Evolutionary conservation across 768 basidiomycete genomes (phyloP), one percentile per base, ranked within the genome.

Genomic region (Leccinum aurantiacum): DNA sequence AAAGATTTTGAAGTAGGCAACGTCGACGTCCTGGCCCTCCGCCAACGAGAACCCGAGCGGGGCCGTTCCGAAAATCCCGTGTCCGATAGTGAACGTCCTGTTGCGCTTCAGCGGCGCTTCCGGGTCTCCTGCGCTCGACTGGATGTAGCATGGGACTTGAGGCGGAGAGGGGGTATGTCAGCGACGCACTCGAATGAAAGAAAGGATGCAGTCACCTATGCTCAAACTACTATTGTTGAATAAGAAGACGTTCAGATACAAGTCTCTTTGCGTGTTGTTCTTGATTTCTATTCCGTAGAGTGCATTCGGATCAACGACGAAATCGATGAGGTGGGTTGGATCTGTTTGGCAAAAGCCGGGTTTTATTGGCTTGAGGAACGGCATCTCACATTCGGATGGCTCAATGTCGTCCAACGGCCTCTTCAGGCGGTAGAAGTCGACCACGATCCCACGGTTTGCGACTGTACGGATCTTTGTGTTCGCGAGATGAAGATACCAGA

Each of bases 221-320:
- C 50, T 52, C 31, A 52, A 13, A 52, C 29, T 31, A 6, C 29
- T 33, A 31, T 31, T 52, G 50, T 52, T 52, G 50, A 52, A 52
- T 5, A 52, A 33, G 50, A 52, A 52, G 0, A 19, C 31, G 29
- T 52, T 52, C 50, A 52, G n/a, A 33, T 52, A 52, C 50, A 52
- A n/a, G 17, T 31, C 50, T 6, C 29, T 52, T 9, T n/a, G 50
- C 4, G 53, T 61, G 13, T 51, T 33, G 17, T 63, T 63, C 29
- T 48, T 62, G 60, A 63, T 54, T 53, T 62, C 49, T 4, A 57
- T 13, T 24, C 50, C 31, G 29, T 52, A 52, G 6, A 17, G 29
- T 19, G 8, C 31, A 10, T 29, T 33, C 11, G 50, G 50, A 11
- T 52, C 50, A 4, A 52, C 50, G 10, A 52, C n/a, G 6, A 52